Evolutionary conservation across 192 early-diverging fungal genomes (phyloP).

Genomic region (Coemansia nantahalensis): DNA sequence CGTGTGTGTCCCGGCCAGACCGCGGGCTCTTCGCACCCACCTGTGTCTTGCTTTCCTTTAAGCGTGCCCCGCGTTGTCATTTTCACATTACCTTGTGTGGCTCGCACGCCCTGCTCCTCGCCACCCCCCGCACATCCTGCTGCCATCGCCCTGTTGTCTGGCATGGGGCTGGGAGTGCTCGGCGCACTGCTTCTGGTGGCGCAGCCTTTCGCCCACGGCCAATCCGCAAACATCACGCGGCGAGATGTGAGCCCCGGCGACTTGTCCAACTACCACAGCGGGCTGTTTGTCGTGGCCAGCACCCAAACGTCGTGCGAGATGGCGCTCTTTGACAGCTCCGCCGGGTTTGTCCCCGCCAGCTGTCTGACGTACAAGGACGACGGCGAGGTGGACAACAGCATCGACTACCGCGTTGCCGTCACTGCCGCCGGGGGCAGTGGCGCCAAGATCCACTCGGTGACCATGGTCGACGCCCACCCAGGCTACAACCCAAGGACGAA

Average conservation of each 20-base stretch:
- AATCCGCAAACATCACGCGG: slow-evolving; percentile 28
- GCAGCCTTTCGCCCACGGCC: too few relatives aligned
- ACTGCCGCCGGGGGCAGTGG: slow-evolving; percentile 1
- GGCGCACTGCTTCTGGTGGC: too few relatives aligned
- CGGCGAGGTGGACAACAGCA: slow-evolving; percentile 23
- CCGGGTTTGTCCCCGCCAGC: slow-evolving; percentile 34
- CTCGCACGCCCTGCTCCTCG: too few relatives aligned
- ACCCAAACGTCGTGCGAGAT: slow-evolving; percentile 47
- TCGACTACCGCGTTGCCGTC: slow-evolving; percentile 33
- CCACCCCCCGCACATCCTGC: too few relatives aligned
- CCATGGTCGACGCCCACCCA: slow-evolving; percentile 32
- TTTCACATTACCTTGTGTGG: too few relatives aligned
- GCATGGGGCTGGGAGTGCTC: too few relatives aligned
- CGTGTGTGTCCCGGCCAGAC: too few relatives aligned
- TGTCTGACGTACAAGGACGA: slow-evolving; percentile 28
- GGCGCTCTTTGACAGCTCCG: slow-evolving; percentile 27
- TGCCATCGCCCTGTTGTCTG: too few relatives aligned
- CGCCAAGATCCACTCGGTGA: slow-evolving; percentile 12
- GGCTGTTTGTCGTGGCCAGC: slow-evolving; percentile 24
- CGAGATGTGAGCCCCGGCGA: slow-evolving; percentile 10
- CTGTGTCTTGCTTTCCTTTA: too few relatives aligned
- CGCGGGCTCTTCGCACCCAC: too few relatives aligned
- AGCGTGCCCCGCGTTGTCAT: too few relatives aligned
- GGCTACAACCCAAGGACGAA: slow-evolving; percentile 27
- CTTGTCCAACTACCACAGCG: slow-evolving; percentile 15